Evolutionary conservation across 163 green algal species (phyloP).

Genomic region (Scenedesmus sp.): DNA sequence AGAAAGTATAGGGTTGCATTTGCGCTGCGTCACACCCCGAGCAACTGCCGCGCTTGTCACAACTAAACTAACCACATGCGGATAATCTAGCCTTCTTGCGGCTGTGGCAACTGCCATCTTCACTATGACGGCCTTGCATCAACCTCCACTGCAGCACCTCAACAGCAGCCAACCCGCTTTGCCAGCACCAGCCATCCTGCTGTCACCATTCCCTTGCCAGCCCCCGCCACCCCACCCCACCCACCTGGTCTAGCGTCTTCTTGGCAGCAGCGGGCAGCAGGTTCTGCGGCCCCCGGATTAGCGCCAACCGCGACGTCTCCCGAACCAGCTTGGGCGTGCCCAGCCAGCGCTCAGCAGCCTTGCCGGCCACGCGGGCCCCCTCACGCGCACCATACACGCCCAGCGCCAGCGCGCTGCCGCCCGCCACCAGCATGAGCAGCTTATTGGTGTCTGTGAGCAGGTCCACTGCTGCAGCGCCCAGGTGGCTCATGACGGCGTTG

Average conservation of each 20-base stretch:
- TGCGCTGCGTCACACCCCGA: no score
- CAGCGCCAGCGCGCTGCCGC: slow-evolving; percentile 84
- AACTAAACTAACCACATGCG: no score
- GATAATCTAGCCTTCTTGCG: no score
- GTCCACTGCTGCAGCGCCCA: slow-evolving; percentile 72
- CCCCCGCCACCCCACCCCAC: no score
- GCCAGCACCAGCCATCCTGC: no score
- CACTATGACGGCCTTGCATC: no score
- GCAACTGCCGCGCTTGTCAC: no score
- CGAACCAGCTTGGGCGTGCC: slow-evolving; percentile 93
- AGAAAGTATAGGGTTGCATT: no score
- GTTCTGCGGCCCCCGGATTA: slow-evolving; percentile 36
- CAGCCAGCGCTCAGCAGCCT: slow-evolving; percentile 91
- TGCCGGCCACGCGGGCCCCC: slow-evolving; percentile 84
- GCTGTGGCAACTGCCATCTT: no score
- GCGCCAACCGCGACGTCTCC: slow-evolving; percentile 87
- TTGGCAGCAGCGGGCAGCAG: slow-evolving; percentile 26
- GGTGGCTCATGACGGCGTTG: slow-evolving; percentile 82
- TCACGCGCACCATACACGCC: slow-evolving; percentile 86
- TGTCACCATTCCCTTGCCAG: no score
- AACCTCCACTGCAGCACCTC: no score
- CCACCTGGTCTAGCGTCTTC: slow-evolving; percentile 60
- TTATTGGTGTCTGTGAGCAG: slow-evolving; percentile 90
- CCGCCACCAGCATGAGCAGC: slow-evolving; percentile 76
- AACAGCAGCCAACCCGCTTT: no score